Percentiles rank a stretch among this genome's conserved stretches.
Evolutionary conservation across 2,329 filamentous ascomycete genomes (phyloP).

Genomic region (Torrubiella hemipterigena): DNA sequence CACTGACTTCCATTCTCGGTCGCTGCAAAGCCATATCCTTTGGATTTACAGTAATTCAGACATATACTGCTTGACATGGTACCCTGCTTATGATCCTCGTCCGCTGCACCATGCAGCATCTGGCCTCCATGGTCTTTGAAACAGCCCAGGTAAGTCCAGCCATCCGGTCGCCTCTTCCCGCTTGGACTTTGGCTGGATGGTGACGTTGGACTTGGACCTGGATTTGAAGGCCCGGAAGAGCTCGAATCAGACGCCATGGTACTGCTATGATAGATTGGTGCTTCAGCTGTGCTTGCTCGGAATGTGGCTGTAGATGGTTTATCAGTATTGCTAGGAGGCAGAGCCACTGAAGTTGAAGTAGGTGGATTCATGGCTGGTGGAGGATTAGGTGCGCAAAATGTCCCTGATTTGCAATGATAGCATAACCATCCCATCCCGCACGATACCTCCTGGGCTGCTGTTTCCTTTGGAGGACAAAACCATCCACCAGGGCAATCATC

Average conservation of each 20-base stretch:
- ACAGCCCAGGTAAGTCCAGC: constrained; percentile 19
- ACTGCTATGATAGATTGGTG: too few relatives aligned
- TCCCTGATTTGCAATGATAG: constrained; percentile 16
- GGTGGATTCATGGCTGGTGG: background rate
- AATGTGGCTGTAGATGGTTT: too few relatives aligned
- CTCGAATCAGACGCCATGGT: background rate
- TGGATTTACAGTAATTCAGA: background rate
- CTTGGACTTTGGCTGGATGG: background rate
- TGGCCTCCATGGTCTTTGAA: constrained; percentile 14
- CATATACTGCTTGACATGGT: background rate
- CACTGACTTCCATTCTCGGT: background rate
- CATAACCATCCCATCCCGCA: constrained; percentile 20
- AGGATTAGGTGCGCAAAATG: constrained; percentile 14
- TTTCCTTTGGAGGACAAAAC: constrained; percentile 19
- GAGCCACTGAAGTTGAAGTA: background rate
- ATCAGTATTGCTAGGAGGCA: background rate
- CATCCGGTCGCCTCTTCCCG: background rate
- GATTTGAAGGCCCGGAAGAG: background rate
- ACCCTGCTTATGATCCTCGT: background rate
- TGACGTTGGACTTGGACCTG: background rate
- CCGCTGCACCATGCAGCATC: constrained; percentile 7
- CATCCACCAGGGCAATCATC: constrained; percentile 17
- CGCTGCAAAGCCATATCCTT: background rate
- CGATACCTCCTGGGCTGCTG: constrained; percentile 15
- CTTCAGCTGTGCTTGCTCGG: too few relatives aligned